A percentile compares a stretch with the other conserved stretches of the same genome.
Conservation (phyloP, 2,329 filamentous ascomycete species). For the Nigrograna mackinnonii region DNA sequence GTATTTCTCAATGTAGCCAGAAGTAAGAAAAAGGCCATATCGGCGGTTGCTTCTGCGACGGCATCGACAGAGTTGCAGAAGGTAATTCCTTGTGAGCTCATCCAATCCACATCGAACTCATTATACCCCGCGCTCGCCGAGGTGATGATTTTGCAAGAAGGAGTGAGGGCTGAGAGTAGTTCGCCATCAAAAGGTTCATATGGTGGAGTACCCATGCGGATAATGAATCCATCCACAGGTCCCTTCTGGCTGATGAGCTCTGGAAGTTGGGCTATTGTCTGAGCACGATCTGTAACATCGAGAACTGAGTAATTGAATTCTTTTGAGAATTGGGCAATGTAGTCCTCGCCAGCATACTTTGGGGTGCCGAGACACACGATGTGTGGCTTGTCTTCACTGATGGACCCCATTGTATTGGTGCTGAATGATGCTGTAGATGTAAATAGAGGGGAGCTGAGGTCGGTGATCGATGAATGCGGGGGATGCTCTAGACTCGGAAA, state of each 20-base stretch:
- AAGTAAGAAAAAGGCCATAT: conserved; percentile 52
- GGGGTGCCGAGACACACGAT: conserved; percentile 49
- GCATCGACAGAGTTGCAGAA: conserved; percentile 61
- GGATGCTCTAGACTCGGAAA: no score
- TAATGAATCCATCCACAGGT: conserved; percentile 52
- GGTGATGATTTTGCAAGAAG: conserved; percentile 50
- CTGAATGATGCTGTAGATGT: no score
- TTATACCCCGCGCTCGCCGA: conserved; percentile 55
- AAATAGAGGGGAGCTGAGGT: no score
- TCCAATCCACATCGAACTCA: conserved; percentile 51
- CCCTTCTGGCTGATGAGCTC: conserved; percentile 24
- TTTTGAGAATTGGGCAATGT: conserved; percentile 42
- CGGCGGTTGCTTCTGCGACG: conserved; percentile 57
- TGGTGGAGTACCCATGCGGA: conserved; percentile 54
- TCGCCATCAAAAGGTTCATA: conserved; percentile 56
- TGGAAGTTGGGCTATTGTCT: conserved; percentile 43
- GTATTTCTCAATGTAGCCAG: conserved; percentile 54
- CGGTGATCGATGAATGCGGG: no score
- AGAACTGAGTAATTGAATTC: conserved; percentile 47
- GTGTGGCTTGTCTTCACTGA: conserved; percentile 37
- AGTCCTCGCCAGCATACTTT: conserved; percentile 44
- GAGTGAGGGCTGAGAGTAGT: conserved; percentile 45
- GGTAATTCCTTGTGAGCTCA: conserved; percentile 48
- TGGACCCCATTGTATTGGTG: conserved; percentile 2
- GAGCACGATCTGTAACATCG: conserved; percentile 39